phyloP scores from a whole-genome alignment of 257 asterid genomes.

The Fraxinus excelsior region DNA sequence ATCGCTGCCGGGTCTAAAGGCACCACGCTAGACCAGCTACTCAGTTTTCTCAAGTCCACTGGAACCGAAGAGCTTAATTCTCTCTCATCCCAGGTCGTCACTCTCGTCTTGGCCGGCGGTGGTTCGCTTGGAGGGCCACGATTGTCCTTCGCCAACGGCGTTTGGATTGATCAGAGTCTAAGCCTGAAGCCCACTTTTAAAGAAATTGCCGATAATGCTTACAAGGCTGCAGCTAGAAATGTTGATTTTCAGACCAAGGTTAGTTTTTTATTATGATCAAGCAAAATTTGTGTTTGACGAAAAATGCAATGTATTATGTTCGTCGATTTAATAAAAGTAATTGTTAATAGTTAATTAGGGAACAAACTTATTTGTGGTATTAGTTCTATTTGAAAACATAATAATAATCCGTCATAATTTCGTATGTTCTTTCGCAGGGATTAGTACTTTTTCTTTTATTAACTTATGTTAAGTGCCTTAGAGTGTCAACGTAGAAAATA shows the following conservation, averaged over 20 bases:
- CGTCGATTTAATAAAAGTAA: background rate
- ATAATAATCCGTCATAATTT: too few relatives aligned
- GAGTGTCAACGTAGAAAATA: too few relatives aligned
- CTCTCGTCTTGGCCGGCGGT: slow-evolving; percentile 18
- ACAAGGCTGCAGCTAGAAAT: slow-evolving; percentile 15
- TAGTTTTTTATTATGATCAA: background rate
- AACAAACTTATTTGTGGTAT: too few relatives aligned
- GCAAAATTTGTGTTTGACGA: background rate
- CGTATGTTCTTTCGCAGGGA: too few relatives aligned
- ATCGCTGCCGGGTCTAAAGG: slow-evolving; percentile 24
- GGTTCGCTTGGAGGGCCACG: slow-evolving; percentile 16
- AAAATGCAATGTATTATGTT: background rate
- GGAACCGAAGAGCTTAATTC: slow-evolving; percentile 21
- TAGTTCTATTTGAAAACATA: background rate
- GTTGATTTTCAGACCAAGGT: slow-evolving; percentile 28
- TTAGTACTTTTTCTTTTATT: too few relatives aligned
- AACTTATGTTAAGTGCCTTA: too few relatives aligned
- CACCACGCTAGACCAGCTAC: slow-evolving; percentile 12
- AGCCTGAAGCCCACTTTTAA: slow-evolving; percentile 25
- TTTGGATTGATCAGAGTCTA: slow-evolving; percentile 20
- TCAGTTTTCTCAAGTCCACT: slow-evolving; percentile 26
- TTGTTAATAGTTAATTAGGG: background rate
- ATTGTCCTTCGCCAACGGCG: slow-evolving; percentile 22
- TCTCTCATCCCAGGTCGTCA: slow-evolving; percentile 23
- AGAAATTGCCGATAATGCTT: slow-evolving; percentile 16